A percentile compares a stretch with the other conserved stretches of the same genome.
Conservation (phyloP, 2,329 filamentous ascomycete species). For the Curvularia lunata region DNA sequence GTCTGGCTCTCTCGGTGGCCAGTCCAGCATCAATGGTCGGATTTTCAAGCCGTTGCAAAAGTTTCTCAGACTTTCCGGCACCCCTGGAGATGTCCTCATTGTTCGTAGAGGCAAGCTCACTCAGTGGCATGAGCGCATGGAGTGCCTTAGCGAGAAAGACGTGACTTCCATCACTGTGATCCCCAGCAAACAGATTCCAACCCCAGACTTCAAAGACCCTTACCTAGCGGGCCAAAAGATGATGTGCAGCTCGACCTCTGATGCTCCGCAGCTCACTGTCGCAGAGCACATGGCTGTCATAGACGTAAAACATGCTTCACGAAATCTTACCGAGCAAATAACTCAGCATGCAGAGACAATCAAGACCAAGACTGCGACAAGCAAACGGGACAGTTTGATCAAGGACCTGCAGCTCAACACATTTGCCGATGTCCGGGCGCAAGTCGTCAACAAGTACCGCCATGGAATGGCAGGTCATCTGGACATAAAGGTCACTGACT, state of each 20-base stretch:
- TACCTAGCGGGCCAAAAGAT: constrained; percentile 27
- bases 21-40: constrained; percentile 31
- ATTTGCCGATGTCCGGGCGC: constrained; percentile 74
- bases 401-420: constrained; percentile 62
- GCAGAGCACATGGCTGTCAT: constrained; percentile 37
- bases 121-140: constrained; percentile 24
- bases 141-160: constrained; percentile 11
- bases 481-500: constrained; percentile 36
- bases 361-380: constrained; percentile 9
- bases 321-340: constrained; percentile 19
- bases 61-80: constrained; percentile 54
- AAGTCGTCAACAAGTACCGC: constrained; percentile 67
- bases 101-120: constrained; percentile 52
- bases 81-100: constrained; percentile 68
- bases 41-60: constrained; percentile 30
- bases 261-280: constrained; percentile 11
- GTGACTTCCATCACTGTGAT: constrained; percentile 24
- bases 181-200: constrained; percentile 25
- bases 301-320: constrained; percentile 31
- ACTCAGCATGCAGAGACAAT: constrained; percentile 21
- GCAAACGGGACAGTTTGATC: constrained; percentile 60
- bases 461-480: constrained; percentile 44
- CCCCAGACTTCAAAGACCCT: constrained; percentile 26
- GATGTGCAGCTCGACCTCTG: constrained; percentile 9
- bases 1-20: constrained; percentile 17